phyloP scores from a whole-genome alignment of 352 stramenopile genomes.

The Globisporangium ultimum region DNA sequence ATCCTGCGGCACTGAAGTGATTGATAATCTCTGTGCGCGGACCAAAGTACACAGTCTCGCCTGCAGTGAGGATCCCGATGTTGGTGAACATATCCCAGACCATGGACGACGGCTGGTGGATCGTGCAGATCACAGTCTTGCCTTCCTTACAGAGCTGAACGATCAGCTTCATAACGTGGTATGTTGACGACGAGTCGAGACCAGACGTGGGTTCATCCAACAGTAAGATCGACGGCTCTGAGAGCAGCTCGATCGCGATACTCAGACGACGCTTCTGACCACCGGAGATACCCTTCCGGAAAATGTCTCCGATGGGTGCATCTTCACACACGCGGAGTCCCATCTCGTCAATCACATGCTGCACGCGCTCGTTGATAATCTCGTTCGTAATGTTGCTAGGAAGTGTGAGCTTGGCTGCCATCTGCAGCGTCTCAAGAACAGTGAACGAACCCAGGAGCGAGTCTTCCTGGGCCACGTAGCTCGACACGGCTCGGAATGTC shows the following conservation, averaged over 20 bases:
- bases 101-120: slow-evolving; percentile 83
- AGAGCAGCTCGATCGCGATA: slow-evolving; percentile 92
- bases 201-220: slow-evolving; percentile 93
- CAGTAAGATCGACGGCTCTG: slow-evolving; percentile 93
- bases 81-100: slow-evolving; percentile 73
- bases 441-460: slow-evolving; percentile 66
- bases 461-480: slow-evolving; percentile 64
- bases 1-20: slow-evolving; percentile 52
- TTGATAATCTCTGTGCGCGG: slow-evolving; percentile 42
- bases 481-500: slow-evolving; percentile 45
- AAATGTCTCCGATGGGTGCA: slow-evolving; percentile 80
- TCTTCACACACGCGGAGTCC: slow-evolving; percentile 44
- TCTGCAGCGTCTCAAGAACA: slow-evolving; percentile 61
- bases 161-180: slow-evolving; percentile 84
- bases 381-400: slow-evolving; percentile 35
- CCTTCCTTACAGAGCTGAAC: slow-evolving; percentile 38
- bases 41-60: slow-evolving; percentile 89
- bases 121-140: slow-evolving; percentile 78
- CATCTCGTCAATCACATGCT: slow-evolving; percentile 71
- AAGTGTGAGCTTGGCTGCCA: slow-evolving; percentile 51
- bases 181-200: slow-evolving; percentile 87
- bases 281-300: slow-evolving; percentile 83
- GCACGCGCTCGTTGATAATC: slow-evolving; percentile 33
- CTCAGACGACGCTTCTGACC: slow-evolving; percentile 90
- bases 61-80: slow-evolving; percentile 53